Evolutionary conservation across 176 grass and related monocot genomes (phyloP), one percentile per base, ranked within the genome.

Genomic region (Bolboschoenus planiculmis): DNA sequence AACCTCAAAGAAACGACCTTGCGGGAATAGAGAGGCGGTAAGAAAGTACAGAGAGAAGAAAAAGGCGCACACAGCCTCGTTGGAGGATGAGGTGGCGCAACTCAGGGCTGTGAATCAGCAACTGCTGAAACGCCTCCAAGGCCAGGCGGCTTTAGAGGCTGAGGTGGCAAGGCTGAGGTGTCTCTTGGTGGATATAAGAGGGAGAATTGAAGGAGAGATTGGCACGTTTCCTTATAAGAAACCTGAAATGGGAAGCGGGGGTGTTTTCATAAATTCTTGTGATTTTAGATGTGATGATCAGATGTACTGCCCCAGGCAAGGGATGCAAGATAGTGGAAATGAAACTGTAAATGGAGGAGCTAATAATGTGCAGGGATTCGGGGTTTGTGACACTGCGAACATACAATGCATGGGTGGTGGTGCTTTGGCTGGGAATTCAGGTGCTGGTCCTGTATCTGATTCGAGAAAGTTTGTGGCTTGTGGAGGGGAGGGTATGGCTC

Each of bases 11-110:
- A 87, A 84, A 74, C 44, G 78, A 4, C 86, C 85, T 37, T 56
- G 90, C 37, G 89, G 91, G 56, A 99, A 99, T 68, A 74, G 86
- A 63, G 97, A 96, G 47, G 97, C 97, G 0, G 97, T 99, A 85
- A 89, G 93, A 62, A 99, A 96, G 89, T 99, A 99, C 77, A 56
- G 93, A 62, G 87, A 99, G 86, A 99, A 96, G 93, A 99, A 96
- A 88, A 99, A 95, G 82, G 97, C 97, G 3, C 97, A 96, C 59
- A 88, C 89, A 2, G 86, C 97, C 3, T 96, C 87, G 11, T 56
- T 99, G 46, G 97, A 96, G 91, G 89, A 99, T 39, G 97, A 99
- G 83, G 86, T 93, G 36, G 88, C 78, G 83, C 85, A 92, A 58
- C 90, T 99, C 21, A 87, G 93, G 7, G 80, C 88, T 14, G 23